Conservation (phyloP, 2,329 filamentous ascomycete genomes). For the Pyrenophora tritici-repentis region DNA sequence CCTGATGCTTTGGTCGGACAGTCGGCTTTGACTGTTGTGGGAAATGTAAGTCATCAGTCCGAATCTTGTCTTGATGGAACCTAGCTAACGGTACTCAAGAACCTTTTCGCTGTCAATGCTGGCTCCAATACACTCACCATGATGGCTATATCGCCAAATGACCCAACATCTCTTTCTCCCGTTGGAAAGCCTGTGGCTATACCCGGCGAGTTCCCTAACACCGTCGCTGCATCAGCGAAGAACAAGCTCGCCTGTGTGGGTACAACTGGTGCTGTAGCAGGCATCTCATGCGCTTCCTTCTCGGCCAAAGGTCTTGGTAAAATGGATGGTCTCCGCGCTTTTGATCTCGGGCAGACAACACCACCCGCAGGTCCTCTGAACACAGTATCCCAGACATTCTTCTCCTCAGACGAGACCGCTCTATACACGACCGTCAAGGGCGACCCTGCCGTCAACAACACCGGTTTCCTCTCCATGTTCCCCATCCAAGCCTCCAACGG, state of each 20-base stretch:
- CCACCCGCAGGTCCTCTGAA: conserved; percentile 64
- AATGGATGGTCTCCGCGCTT: conserved; percentile 45
- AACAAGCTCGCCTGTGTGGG: conserved; percentile 47
- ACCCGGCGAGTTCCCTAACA: conserved; percentile 49
- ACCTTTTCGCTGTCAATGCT: conserved; percentile 59
- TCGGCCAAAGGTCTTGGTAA: conserved; percentile 33
- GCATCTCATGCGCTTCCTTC: conserved; percentile 47
- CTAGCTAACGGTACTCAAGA: conserved; percentile 39
- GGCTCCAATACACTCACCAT: conserved; percentile 50
- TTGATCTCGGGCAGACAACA: conserved; percentile 61
- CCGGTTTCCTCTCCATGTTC: conserved; percentile 62
- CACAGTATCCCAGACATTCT: conserved; percentile 65
- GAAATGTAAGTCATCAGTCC: conserved; percentile 55
- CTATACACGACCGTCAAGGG: conserved; percentile 66
- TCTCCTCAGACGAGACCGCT: conserved; percentile 58
- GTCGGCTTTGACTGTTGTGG: conserved; percentile 56
- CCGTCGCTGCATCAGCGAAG: conserved; percentile 46
- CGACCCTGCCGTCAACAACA: conserved; percentile 59
- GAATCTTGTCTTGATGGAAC: no score
- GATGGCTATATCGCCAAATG: conserved; percentile 38
- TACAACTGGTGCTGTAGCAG: conserved; percentile 43
- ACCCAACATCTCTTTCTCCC: conserved; percentile 38
- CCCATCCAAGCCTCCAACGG: conserved; percentile 43
- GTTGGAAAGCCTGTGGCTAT: conserved; percentile 42
- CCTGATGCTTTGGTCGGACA: conserved; percentile 61